Evolutionary conservation across 2,329 filamentous ascomycete species (phyloP), one percentile per base, ranked within the genome.

Genomic region (Aschersonia sp.): DNA sequence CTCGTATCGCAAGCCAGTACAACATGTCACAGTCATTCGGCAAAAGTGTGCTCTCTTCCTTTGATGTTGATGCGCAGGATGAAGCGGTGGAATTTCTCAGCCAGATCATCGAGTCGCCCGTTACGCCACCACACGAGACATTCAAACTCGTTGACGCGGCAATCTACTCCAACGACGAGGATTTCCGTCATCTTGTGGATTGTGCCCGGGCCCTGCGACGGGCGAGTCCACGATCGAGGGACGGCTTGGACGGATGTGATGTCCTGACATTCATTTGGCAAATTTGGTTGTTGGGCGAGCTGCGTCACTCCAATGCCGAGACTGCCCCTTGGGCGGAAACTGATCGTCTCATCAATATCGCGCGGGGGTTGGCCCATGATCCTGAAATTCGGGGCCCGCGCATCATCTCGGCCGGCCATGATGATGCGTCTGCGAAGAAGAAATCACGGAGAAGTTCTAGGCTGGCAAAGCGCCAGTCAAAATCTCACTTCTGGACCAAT

Each of bases 151-250:
- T 5, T 6, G 40, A 42, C 3, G 20, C 40, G n/a, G 40, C 40
- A 47, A 52, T 67, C 29, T 47, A 58, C 4, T 63, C 61, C 40
- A 58, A 59, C 9, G 57, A 59, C 28, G 55, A 67, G 44, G 58
- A 64, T 45, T 68, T 63, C 59, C 47, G 62, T 20, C 54, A 56
- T 47, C 48, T 62, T 50, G 53, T 67, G n/a, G 52, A 63, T 20
- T 61, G 61, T 49, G 64, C 65, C 7, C 54, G 45, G 45, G 60
- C 59, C 5, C 55, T 62, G n/a, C 57, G 51, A 38, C 48, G 52
- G 35, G 35, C 46, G 30, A 50, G 50, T 32, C 46, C 40, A 30
- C 41, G 45, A 28, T 40, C 56, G 38, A 47, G 46, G 4, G 45
- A 51, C 4, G 54, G 52, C 31, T 54, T 65, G 7, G 57, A 66